phyloP scores from a whole-genome alignment of 306 rosid species.

The Vigna angularis region DNA sequence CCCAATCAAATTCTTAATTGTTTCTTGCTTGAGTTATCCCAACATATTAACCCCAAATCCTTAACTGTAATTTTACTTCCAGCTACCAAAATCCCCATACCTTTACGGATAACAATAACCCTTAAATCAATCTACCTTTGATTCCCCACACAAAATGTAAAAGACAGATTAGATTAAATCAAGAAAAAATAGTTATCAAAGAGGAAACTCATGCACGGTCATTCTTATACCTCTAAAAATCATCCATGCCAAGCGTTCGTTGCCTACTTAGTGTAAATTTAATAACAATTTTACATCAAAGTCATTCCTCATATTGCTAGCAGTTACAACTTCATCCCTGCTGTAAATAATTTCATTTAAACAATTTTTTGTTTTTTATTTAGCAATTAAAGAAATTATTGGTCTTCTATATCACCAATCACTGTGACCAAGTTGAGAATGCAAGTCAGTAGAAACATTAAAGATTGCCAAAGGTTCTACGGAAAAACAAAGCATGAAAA shows the following conservation, averaged over 20 bases:
- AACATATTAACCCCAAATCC: slow-evolving; percentile 14
- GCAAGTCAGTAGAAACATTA: not conserved
- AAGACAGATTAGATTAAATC: not conserved
- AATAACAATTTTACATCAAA: slow-evolving; percentile 15
- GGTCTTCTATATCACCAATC: not conserved
- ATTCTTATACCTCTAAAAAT: slow-evolving; percentile 13
- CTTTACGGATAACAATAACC: not conserved
- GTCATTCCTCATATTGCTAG: slow-evolving; percentile 31
- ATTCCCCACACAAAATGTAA: not conserved
- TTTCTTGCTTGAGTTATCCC: slow-evolving; percentile 1
- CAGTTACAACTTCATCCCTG: slow-evolving; percentile 9
- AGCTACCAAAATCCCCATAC: not conserved
- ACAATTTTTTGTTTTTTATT: not conserved
- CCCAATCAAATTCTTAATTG: not conserved
- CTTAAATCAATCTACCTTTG: not conserved
- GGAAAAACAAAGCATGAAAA: not conserved
- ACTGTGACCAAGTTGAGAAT: not conserved
- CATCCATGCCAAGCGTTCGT: slow-evolving; percentile 22
- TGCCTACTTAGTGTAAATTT: not conserved
- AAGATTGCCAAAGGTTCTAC: slow-evolving; percentile 1
- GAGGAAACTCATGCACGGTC: slow-evolving; percentile 9
- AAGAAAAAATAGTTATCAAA: slow-evolving; percentile 2
- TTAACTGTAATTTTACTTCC: not conserved
- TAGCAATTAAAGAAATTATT: slow-evolving; percentile 15
- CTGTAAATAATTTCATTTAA: not conserved